A percentile compares a stretch with the other conserved stretches of the same genome.
phyloP scores from a whole-genome alignment of 2,329 filamentous ascomycete species.

The Fusarium albidum region DNA sequence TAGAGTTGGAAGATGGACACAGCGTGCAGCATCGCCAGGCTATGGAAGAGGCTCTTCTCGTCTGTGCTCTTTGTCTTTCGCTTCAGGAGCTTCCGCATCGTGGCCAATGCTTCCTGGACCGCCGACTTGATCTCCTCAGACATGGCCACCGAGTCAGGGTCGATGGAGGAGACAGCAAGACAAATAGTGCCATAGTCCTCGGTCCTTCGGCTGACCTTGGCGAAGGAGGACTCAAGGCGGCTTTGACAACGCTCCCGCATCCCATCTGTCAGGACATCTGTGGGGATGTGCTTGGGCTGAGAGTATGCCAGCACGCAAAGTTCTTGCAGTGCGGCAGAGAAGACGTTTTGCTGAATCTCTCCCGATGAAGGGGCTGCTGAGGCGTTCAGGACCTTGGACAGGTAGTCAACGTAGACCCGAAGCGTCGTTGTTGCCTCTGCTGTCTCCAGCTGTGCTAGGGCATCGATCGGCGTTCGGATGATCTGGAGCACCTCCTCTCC shows the following conservation, averaged over 20 bases:
- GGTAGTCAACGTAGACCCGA: conserved; percentile 61
- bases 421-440: conserved; percentile 46
- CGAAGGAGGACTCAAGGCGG: conserved; percentile 65
- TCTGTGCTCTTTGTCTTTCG: conserved; percentile 45
- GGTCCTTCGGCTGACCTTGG: conserved; percentile 62
- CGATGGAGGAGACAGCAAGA: conserved; percentile 61
- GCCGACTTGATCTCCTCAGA: conserved; percentile 63
- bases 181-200: conserved; percentile 63
- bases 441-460: conserved; percentile 39
- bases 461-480: conserved; percentile 54
- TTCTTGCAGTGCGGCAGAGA: conserved; percentile 56
- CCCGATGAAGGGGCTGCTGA: conserved; percentile 39
- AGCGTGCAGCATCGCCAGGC: conserved; percentile 82
- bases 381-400: conserved; percentile 60
- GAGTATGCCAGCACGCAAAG: conserved; percentile 66
- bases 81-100: conserved; percentile 62
- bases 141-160: conserved; percentile 61
- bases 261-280: conserved; percentile 58
- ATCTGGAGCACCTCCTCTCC: conserved; percentile 61
- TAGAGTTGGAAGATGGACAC: conserved; percentile 89
- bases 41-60: conserved; percentile 59
- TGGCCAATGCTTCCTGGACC: conserved; percentile 59
- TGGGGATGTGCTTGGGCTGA: conserved; percentile 50
- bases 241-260: conserved; percentile 62
- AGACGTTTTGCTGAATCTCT: conserved; percentile 43